Percentiles rank a stretch among this genome's conserved stretches.
Conservation (phyloP, 2,329 filamentous ascomycete species). For the Aspergillus fumigatus region DNA sequence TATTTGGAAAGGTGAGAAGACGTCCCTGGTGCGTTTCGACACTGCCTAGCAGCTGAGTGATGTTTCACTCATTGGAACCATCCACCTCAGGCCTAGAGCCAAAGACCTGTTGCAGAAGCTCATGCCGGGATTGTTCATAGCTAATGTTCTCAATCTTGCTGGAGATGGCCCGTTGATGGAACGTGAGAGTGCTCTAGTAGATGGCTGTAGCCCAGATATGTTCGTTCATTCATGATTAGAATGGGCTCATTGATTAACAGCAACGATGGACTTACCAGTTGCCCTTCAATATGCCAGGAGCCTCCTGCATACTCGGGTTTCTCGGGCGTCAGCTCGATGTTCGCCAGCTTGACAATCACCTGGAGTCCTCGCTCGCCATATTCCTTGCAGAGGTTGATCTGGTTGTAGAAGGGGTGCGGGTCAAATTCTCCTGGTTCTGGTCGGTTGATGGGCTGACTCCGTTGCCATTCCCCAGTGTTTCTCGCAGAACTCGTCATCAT, state of each 20-base stretch:
- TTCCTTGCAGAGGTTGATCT: conserved; percentile 18
- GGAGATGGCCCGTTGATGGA: conserved; percentile 37
- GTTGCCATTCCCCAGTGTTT: neutral
- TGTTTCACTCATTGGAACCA: neutral
- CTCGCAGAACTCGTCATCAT: neutral
- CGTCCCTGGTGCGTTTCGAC: conserved; percentile 2
- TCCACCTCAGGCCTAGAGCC: conserved; percentile 19
- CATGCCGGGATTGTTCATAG: conserved; percentile 1
- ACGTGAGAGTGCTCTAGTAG: conserved; percentile 54
- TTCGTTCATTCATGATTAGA: conserved; percentile 45
- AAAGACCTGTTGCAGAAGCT: conserved; percentile 3
- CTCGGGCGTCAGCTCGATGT: conserved; percentile 57
- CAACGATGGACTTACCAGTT: conserved; percentile 14
- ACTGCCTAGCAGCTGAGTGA: conserved; percentile 11
- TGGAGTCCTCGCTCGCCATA: conserved; percentile 34
- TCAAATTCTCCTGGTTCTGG: conserved; percentile 13
- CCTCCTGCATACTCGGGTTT: conserved; percentile 51
- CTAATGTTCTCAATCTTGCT: neutral
- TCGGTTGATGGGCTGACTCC: neutral
- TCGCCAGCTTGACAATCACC: conserved; percentile 59
- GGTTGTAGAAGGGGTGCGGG: neutral
- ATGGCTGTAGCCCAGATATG: conserved; percentile 60
- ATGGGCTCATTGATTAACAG: neutral
- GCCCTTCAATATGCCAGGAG: conserved; percentile 45
- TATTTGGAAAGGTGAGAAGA: conserved; percentile 10